Evolutionary conservation across 768 basidiomycete species (phyloP), one percentile per base, ranked within the genome.

Genomic region (Hygrocybe punicea): DNA sequence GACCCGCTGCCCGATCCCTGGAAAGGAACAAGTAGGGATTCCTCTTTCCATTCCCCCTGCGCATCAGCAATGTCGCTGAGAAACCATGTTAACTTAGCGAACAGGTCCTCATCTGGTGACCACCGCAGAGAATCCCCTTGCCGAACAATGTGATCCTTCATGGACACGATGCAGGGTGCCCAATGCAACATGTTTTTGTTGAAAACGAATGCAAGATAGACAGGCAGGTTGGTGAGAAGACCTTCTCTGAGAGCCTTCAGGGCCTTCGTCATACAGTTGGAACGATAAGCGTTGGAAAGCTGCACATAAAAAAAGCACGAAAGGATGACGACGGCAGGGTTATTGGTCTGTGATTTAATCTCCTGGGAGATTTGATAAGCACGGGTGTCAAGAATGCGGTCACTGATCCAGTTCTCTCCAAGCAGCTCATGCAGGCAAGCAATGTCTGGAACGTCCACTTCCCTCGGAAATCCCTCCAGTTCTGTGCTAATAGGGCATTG

Each of bases 401-500:
- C 63, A 33, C 63, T 57, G 11, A 67, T 39, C 65, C 64, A 68
- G 11, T 54, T 56, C 46, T 68, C 67, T 9, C 48, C 59, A 4
- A 68, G 57, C n/a, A 68, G 59, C 46, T 25, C 59, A 61, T 11
- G 42, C 57, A 11, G 65, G 52, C n/a, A 61, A 56, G 52, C 58
- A 63, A 6, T 64, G 56, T 19, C 24, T 3, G n/a, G n/a, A 25
- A 48, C n/a, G 14, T 48, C 46, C n/a, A 48, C 4, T 4, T 25
- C 24, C 6, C 3, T 14, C 24, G 46, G 46, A 25, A 48, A 48
- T 19, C 46, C 46, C 4, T n/a, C 3, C 5, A 48, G 46, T 19
- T 25, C 46, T 21, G n/a, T 14, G 14, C 24, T 25, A 48, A 14
- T n/a, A 4, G 4, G 24, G 19, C 19, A 21, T 4, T 25, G 3